These are phyloP conservation scores for Articulospora tetracladia DNA, from an alignment of 495 filamentous ascomycete genomes.

Conservation along the genomic window DNA sequence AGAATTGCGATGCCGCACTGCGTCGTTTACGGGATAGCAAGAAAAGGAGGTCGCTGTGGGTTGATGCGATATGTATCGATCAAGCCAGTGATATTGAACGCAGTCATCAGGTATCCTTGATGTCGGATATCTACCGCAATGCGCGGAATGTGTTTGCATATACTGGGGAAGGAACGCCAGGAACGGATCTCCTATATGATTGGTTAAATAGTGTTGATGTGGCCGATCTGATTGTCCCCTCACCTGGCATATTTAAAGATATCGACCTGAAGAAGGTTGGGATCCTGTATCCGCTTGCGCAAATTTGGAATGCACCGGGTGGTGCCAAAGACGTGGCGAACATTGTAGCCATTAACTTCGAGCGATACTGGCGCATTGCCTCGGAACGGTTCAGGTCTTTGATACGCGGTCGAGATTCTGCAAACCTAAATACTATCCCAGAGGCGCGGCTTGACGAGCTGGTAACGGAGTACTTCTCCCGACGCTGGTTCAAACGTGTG, in stretches of 20 bases:
- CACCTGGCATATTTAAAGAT: no score
- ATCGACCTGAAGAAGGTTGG: conserved; percentile 2
- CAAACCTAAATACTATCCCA: background rate
- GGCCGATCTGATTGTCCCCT: no score
- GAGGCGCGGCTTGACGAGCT: conserved; percentile 1
- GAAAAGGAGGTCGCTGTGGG: conserved; percentile 11
- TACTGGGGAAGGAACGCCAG: conserved; percentile 8
- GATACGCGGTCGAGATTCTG: background rate
- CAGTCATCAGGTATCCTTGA: conserved; percentile 13
- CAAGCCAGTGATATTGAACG: conserved; percentile 14
- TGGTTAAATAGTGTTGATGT: conserved; percentile 15
- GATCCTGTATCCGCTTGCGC: no score
- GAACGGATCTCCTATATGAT: conserved; percentile 16
- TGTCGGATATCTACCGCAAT: conserved; percentile 14
- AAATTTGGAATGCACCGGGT: background rate
- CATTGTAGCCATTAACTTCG: no score
- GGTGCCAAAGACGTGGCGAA: background rate
- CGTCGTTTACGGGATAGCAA: conserved; percentile 12
- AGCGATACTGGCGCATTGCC: background rate
- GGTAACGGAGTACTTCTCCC: conserved; percentile 8
- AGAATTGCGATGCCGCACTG: conserved; percentile 20
- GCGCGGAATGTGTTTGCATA: conserved; percentile 5
- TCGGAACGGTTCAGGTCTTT: background rate
- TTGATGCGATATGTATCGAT: no score
- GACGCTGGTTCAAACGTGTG: conserved; percentile 17